Conservation (phyloP, 2,329 filamentous ascomycete genomes). For the Fusarium proliferatum region DNA sequence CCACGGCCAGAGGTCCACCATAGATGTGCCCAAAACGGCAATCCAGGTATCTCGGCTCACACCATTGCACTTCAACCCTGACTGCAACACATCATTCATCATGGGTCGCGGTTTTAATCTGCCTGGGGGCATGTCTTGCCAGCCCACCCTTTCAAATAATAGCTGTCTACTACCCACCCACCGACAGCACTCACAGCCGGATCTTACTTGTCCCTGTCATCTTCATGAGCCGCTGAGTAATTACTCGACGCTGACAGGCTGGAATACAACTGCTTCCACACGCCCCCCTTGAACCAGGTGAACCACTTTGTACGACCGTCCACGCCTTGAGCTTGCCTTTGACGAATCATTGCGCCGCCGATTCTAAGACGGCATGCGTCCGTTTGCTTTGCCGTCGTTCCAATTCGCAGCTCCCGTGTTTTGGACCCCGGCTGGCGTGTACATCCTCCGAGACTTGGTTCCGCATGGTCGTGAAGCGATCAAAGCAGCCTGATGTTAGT, state of each 20-base stretch:
- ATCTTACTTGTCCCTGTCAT: slow-evolving; percentile 37
- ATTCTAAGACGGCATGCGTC: slow-evolving; percentile 40
- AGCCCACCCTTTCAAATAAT: slow-evolving; percentile 20
- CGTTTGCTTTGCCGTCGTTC: slow-evolving; percentile 36
- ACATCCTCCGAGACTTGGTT: slow-evolving; percentile 36
- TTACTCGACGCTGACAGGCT: slow-evolving; percentile 51
- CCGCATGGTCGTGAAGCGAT: slow-evolving; percentile 39
- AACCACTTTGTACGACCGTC: slow-evolving; percentile 35
- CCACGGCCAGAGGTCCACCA: slow-evolving; percentile 33
- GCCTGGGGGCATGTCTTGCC: slow-evolving; percentile 21
- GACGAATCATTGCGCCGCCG: slow-evolving; percentile 40
- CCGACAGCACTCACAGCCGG: slow-evolving; percentile 19
- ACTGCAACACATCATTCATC: slow-evolving; percentile 27
- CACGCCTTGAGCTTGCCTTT: slow-evolving; percentile 19
- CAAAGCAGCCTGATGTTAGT: slow-evolving; percentile 44
- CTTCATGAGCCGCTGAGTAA: slow-evolving; percentile 49
- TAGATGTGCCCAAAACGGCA: slow-evolving; percentile 27
- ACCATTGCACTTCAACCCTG: slow-evolving; percentile 30
- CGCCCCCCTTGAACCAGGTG: slow-evolving; percentile 37
- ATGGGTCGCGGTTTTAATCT: slow-evolving; percentile 16
- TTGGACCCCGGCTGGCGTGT: slow-evolving; percentile 29
- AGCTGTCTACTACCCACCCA: slow-evolving; percentile 26
- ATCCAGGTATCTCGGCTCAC: slow-evolving; percentile 33
- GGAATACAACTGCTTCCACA: slow-evolving; percentile 35
- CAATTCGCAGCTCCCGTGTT: slow-evolving; percentile 39